phyloP scores from a whole-genome alignment of 2,329 filamentous ascomycete genomes.

The Neofusicoccum sp. region DNA sequence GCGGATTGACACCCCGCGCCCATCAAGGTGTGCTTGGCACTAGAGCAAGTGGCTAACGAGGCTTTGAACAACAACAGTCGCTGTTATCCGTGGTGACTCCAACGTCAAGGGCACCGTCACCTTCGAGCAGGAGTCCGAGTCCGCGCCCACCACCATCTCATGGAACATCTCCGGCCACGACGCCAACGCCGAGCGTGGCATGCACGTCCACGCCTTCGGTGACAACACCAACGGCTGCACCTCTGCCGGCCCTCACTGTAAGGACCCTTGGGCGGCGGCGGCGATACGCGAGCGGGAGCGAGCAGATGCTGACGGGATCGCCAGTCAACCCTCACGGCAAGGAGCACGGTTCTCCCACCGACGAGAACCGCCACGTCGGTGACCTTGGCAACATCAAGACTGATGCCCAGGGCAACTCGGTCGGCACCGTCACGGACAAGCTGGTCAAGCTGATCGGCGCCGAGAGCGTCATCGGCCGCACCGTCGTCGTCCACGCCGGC shows the following conservation, averaged over 20 bases:
- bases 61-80: conserved; percentile 61
- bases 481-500: conserved; percentile 89
- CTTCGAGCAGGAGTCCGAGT: conserved; percentile 91
- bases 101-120: conserved; percentile 90
- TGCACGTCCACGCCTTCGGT: conserved; percentile 98
- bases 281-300: neutral
- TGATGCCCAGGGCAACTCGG: conserved; percentile 86
- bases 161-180: conserved; percentile 95
- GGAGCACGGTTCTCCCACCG: conserved; percentile 84
- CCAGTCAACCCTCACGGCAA: conserved; percentile 94
- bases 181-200: conserved; percentile 92
- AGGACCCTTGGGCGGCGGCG: conserved; percentile 40
- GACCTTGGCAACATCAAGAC: conserved; percentile 98
- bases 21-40: conserved; percentile 19
- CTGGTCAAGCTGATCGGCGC: conserved; percentile 95
- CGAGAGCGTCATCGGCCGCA: conserved; percentile 95
- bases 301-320: conserved; percentile 12
- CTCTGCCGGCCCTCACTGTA: conserved; percentile 96
- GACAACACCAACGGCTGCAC: conserved; percentile 99
- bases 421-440: conserved; percentile 78
- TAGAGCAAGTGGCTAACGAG: conserved; percentile 12
- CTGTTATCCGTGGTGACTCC: conserved; percentile 96
- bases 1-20: conserved; percentile 7
- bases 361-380: conserved; percentile 89
- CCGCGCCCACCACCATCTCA: conserved; percentile 78